A percentile compares a stretch with the other conserved stretches of the same genome.
These are phyloP conservation scores for Coix lacrymajobi DNA, from an alignment of 176 grass and related monocot species.

Conservation along the genomic window DNA sequence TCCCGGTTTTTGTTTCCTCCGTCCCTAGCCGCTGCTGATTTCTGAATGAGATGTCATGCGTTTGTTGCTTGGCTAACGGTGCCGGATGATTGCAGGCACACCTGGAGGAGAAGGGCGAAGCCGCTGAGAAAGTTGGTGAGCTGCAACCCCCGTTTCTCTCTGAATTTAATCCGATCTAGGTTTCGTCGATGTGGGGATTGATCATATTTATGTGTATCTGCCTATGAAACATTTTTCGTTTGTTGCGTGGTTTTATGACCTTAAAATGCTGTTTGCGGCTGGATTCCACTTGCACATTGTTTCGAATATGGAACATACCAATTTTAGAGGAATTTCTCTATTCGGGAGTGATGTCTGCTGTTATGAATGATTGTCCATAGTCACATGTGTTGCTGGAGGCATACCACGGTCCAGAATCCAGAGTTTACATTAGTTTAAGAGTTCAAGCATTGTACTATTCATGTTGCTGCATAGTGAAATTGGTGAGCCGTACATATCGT, in stretches of 20 bases:
- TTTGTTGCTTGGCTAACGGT: neutral
- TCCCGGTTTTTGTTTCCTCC: neutral
- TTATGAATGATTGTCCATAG: neutral
- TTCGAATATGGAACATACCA: neutral
- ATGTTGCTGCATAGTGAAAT: neutral
- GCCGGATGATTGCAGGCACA: constrained; percentile 50
- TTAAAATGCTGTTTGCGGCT: neutral
- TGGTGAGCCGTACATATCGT: neutral
- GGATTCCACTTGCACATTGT: neutral
- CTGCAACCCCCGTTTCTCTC: neutral
- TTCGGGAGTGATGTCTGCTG: neutral
- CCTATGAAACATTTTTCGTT: neutral
- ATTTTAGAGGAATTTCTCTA: neutral
- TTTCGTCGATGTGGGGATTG: neutral
- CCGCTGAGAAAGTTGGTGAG: constrained; percentile 64
- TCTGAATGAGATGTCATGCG: neutral
- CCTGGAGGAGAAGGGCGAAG: constrained; percentile 50
- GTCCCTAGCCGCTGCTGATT: neutral
- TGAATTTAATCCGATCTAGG: neutral
- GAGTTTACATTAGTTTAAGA: neutral
- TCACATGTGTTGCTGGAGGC: neutral
- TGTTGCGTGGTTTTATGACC: neutral
- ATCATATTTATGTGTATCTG: neutral
- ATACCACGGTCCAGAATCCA: neutral
- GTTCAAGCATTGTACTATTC: neutral